Evolutionary conservation across 805 yeast genomes (phyloP).

Genomic region (Candida ovalis): DNA sequence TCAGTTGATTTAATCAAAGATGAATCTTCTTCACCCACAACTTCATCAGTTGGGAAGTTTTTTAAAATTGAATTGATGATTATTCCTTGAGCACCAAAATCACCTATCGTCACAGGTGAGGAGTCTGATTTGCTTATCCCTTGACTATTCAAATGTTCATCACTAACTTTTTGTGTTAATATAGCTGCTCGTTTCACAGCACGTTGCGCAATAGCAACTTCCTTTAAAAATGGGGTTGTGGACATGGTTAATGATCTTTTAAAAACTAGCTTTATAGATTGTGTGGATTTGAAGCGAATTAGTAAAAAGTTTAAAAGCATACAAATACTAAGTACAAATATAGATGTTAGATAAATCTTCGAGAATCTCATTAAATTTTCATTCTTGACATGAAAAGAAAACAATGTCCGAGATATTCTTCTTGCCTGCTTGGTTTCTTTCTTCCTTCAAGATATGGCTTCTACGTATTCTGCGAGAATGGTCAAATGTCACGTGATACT

Average conservation of each 20-base stretch:
- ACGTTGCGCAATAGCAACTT: slow-evolving; percentile 74
- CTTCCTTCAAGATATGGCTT: no score
- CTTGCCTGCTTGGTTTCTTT: no score
- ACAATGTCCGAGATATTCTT: no score
- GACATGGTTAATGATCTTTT: background rate
- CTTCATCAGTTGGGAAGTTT: slow-evolving; percentile 78
- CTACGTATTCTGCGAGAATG: background rate
- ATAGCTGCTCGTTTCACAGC: slow-evolving; percentile 88
- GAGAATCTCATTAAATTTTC: background rate
- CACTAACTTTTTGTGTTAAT: slow-evolving; percentile 64
- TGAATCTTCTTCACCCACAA: slow-evolving; percentile 95
- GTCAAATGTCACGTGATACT: background rate
- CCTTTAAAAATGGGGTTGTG: slow-evolving; percentile 47
- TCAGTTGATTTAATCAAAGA: slow-evolving; percentile 54
- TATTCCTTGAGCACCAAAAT: slow-evolving; percentile 93
- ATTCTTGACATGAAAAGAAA: no score
- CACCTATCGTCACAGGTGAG: slow-evolving; percentile 96
- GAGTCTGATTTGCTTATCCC: slow-evolving; percentile 77
- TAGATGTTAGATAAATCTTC: background rate
- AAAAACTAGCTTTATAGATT: background rate
- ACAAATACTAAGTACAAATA: background rate
- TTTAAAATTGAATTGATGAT: slow-evolving; percentile 76
- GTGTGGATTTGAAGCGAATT: background rate
- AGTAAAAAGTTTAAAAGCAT: background rate
- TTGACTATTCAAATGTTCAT: slow-evolving; percentile 44